Percentiles rank a stretch among this genome's conserved stretches.
phyloP scores from a whole-genome alignment of 345 rosid species.

The Hibiscus tridactylites region DNA sequence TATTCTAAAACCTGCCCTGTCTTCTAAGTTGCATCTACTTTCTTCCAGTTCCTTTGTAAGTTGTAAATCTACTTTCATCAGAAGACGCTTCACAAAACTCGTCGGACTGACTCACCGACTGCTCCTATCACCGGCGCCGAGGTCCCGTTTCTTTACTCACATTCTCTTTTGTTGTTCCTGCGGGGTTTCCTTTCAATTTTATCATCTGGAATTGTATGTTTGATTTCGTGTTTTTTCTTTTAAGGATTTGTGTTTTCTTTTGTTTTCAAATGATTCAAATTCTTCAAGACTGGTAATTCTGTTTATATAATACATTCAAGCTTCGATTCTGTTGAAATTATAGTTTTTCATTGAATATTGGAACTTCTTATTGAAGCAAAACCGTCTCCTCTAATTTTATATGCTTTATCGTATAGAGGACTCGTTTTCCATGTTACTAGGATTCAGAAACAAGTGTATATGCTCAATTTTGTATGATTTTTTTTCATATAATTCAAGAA shows the following conservation, averaged over 20 bases:
- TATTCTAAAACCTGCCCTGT: too few relatives aligned
- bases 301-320: background rate
- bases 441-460: background rate
- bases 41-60: background rate
- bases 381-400: background rate
- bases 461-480: background rate
- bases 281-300: too few relatives aligned
- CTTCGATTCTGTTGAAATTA: background rate
- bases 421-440: background rate
- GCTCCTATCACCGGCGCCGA: background rate
- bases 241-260: background rate
- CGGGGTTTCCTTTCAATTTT: background rate
- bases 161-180: background rate
- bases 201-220: background rate
- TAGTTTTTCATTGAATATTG: background rate
- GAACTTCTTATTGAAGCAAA: background rate
- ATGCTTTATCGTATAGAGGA: background rate
- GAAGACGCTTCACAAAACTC: background rate
- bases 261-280: background rate
- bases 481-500: background rate
- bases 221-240: background rate
- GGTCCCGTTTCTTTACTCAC: background rate
- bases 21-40: too few relatives aligned
- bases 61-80: background rate
- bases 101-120: background rate